Conservation (phyloP, 108 stramenopile genomes). For the Tribonema minus region DNA sequence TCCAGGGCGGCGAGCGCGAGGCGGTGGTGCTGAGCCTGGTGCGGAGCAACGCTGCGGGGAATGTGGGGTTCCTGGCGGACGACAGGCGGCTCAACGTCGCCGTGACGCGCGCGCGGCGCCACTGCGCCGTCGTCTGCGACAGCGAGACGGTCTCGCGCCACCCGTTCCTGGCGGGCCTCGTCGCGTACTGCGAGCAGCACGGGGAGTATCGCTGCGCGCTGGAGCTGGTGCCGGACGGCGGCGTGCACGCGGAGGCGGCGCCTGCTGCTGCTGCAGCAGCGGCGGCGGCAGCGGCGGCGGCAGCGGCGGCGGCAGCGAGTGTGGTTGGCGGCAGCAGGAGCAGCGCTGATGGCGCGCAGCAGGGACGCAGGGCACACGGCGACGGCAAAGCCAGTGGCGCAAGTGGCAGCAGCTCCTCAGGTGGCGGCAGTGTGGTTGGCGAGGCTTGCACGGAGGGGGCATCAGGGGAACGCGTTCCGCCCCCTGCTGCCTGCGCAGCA, state of each 20-base stretch:
- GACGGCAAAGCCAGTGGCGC: too few species aligned
- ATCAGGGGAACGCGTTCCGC: too few species aligned
- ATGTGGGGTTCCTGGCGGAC: conserved; percentile 90
- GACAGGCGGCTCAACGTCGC: conserved; percentile 94
- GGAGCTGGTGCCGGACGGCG: conserved; percentile 25
- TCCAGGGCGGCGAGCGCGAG: conserved; percentile 96
- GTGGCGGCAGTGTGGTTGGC: too few species aligned
- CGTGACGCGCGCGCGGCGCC: conserved; percentile 84
- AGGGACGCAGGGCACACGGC: too few species aligned
- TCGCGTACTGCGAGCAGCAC: conserved; percentile 40
- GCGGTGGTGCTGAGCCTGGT: conserved; percentile 91
- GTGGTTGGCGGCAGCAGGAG: neutral
- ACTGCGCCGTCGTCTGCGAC: conserved; percentile 35
- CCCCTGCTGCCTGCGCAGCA: too few species aligned
- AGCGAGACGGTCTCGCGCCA: conserved; percentile 37
- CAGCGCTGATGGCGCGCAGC: neutral
- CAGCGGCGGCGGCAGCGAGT: neutral
- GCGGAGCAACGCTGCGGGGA: conserved; percentile 79
- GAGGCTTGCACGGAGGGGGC: too few species aligned
- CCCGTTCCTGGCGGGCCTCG: conserved; percentile 41
- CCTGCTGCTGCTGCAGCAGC: neutral
- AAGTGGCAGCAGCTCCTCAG: too few species aligned
- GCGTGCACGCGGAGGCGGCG: neutral
- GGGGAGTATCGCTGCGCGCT: conserved; percentile 45
- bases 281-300: neutral